A percentile compares a stretch with the other conserved stretches of the same genome.
These are phyloP conservation scores for Penicillium egyptiacum DNA, from an alignment of 495 filamentous ascomycete species.

Conservation along the genomic window DNA sequence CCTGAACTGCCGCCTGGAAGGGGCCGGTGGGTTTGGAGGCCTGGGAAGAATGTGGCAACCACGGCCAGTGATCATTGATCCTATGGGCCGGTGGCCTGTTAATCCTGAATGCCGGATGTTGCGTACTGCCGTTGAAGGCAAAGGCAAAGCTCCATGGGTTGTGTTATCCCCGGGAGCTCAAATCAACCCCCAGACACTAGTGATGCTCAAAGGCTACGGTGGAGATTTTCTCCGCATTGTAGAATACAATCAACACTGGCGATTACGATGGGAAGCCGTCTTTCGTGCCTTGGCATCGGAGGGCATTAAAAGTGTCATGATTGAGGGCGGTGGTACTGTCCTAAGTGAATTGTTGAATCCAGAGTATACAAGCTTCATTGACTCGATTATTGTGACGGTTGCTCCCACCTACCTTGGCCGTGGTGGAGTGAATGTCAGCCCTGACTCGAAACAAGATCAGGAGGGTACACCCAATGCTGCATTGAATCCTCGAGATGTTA, in stretches of 20 bases:
- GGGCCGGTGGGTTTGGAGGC: conserved; percentile 53
- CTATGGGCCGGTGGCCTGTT: conserved; percentile 65
- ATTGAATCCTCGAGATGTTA: conserved; percentile 62
- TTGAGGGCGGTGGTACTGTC: conserved; percentile 79
- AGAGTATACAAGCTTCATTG: conserved; percentile 61
- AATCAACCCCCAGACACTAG: conserved; percentile 45
- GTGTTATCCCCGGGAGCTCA: conserved; percentile 55
- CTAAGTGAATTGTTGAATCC: conserved; percentile 70
- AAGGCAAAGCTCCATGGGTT: conserved; percentile 71
- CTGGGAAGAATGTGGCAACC: conserved; percentile 63
- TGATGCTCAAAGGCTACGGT: conserved; percentile 50
- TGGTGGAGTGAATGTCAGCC: conserved; percentile 72
- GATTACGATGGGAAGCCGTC: conserved; percentile 62
- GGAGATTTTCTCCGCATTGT: conserved; percentile 51
- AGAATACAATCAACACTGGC: conserved; percentile 50
- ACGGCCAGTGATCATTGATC: conserved; percentile 77
- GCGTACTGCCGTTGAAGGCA: conserved; percentile 59
- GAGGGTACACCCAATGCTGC: conserved; percentile 54
- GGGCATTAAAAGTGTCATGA: conserved; percentile 77
- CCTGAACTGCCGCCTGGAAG: conserved; percentile 72
- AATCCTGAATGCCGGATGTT: conserved; percentile 60
- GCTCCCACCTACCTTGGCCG: conserved; percentile 80
- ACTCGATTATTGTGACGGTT: conserved; percentile 77
- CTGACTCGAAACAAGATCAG: conserved; percentile 50
- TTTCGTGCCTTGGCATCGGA: conserved; percentile 55